phyloP scores from a whole-genome alignment of 768 basidiomycete genomes.

The Lentinus brumalis region DNA sequence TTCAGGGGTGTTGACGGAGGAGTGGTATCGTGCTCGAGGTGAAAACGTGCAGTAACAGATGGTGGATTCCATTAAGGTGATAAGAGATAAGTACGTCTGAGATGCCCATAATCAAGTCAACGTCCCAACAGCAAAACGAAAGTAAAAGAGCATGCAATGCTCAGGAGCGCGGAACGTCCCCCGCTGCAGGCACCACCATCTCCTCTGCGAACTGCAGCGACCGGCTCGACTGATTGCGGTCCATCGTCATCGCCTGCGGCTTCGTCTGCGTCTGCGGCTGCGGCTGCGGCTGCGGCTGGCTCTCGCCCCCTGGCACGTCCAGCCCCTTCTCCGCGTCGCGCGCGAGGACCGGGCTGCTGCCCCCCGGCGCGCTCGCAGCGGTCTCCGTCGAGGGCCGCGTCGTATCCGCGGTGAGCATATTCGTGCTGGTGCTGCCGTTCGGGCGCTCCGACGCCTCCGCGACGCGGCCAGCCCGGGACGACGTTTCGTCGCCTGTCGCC shows the following conservation, averaged over 20 bases:
- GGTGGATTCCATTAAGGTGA: no score
- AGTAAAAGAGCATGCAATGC: not conserved
- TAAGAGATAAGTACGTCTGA: no score
- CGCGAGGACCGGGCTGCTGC: not conserved
- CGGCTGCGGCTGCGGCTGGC: not conserved
- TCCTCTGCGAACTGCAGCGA: conserved; percentile 33
- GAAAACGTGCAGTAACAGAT: no score
- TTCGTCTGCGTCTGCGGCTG: not conserved
- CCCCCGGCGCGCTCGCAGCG: not conserved
- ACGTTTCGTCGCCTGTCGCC: not conserved
- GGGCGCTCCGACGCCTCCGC: not conserved
- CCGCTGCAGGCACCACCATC: conserved; percentile 33
- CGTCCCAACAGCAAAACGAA: not conserved
- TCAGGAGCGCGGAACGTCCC: conserved; percentile 3
- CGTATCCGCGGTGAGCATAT: not conserved
- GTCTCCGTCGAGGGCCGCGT: not conserved
- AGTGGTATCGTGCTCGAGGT: no score
- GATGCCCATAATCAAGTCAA: no score
- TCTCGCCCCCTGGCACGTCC: not conserved
- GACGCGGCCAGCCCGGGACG: not conserved
- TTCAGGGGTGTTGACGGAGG: no score
- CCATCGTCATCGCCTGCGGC: not conserved
- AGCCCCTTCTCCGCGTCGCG: conserved; percentile 11
- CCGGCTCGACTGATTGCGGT: conserved; percentile 7
- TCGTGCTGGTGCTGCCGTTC: not conserved